phyloP scores from a whole-genome alignment of 805 yeast genomes.

The Ogataea nitratoaversa region DNA sequence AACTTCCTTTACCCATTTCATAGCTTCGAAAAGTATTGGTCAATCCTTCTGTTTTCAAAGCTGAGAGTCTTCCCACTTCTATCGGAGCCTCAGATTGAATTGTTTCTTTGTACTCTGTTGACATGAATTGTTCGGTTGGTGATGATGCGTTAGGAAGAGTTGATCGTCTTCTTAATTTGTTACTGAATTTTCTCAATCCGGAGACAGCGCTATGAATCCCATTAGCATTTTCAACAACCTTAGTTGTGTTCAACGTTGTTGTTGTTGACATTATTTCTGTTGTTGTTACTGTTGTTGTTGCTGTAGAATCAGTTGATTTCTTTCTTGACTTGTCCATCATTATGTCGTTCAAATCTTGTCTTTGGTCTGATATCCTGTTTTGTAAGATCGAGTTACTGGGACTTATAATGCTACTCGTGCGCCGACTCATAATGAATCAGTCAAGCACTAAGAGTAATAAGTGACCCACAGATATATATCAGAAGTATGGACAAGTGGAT shows the following conservation, averaged over 20 bases:
- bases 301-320: neutral
- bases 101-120: conserved; percentile 3
- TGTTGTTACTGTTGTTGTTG: neutral
- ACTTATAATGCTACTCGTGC: conserved; percentile 1
- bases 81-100: conserved; percentile 5
- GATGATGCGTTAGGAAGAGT: neutral
- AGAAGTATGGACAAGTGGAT: no score
- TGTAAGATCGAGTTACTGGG: conserved; percentile 1
- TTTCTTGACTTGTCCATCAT: neutral
- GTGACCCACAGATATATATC: no score
- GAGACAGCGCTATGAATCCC: conserved; percentile 5
- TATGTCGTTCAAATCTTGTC: neutral
- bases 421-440: conserved; percentile 1
- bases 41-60: conserved; percentile 2
- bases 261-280: neutral
- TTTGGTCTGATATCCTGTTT: neutral
- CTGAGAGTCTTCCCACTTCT: conserved; percentile 6
- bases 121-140: conserved; percentile 1
- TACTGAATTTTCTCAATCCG: conserved; percentile 14
- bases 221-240: no score
- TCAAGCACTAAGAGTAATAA: neutral
- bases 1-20: neutral
- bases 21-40: neutral
- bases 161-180: conserved; percentile 9
- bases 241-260: conserved; percentile 1